These are phyloP conservation scores for Coriolopsis trogii DNA, from an alignment of 1,284 basidiomycete genomes.

Conservation along the genomic window DNA sequence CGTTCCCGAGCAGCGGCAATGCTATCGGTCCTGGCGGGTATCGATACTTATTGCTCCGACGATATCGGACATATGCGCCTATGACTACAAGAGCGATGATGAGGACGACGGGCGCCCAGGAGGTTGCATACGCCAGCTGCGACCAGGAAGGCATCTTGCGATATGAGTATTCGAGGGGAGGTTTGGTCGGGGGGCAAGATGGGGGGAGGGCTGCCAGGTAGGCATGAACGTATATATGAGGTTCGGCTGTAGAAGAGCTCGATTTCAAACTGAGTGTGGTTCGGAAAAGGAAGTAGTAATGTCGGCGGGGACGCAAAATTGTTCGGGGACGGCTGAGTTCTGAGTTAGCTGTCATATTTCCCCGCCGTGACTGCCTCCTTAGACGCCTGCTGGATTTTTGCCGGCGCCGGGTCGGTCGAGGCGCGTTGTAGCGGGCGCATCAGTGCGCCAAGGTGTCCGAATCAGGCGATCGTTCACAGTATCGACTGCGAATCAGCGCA, in stretches of 20 bases:
- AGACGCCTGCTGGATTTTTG: background rate
- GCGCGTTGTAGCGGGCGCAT: background rate
- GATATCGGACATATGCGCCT: slow-evolving; percentile 7
- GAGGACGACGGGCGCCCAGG: slow-evolving; percentile 5
- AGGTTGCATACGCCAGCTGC: background rate
- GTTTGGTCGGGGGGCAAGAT: slow-evolving; percentile 1
- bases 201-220: too few species aligned
- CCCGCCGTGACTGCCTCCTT: background rate
- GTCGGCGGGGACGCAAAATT: background rate
- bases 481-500: too few species aligned
- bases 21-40: slow-evolving; percentile 26
- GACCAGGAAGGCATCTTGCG: slow-evolving; percentile 12
- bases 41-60: slow-evolving; percentile 8
- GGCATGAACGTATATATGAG: too few species aligned
- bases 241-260: too few species aligned
- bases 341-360: slow-evolving; percentile 7
- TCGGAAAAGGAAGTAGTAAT: background rate
- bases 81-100: slow-evolving; percentile 7
- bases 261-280: slow-evolving; percentile 7
- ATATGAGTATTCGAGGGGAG: background rate
- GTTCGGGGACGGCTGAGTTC: background rate
- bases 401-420: background rate
- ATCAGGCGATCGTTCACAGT: too few species aligned
- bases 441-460: background rate
- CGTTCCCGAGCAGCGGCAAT: slow-evolving; percentile 27